Conservation (phyloP, 2,329 filamentous ascomycete species). For the Periconia digitata region DNA sequence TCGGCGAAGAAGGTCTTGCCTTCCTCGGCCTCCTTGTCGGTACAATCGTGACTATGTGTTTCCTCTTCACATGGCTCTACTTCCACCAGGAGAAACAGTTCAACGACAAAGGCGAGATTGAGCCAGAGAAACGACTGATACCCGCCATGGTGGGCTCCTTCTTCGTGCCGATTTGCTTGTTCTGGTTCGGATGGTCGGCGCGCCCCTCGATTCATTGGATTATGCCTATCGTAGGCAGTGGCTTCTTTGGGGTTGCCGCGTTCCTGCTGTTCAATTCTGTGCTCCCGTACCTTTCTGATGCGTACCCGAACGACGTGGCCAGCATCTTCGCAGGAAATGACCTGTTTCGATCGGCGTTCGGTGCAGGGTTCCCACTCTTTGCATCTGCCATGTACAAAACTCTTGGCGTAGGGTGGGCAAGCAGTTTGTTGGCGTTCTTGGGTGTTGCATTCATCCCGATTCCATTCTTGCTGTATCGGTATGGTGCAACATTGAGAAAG, state of each 20-base stretch:
- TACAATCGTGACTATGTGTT: conserved; percentile 17
- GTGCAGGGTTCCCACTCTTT: conserved; percentile 47
- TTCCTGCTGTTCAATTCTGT: conserved; percentile 53
- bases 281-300: conserved; percentile 48
- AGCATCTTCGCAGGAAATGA: conserved; percentile 48
- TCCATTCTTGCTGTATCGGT: conserved; percentile 49
- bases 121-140: conserved; percentile 44
- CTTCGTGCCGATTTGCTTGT: conserved; percentile 45
- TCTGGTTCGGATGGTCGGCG: conserved; percentile 47
- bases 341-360: conserved; percentile 45
- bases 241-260: conserved; percentile 38
- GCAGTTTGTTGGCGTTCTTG: conserved; percentile 35
- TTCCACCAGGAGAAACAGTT: conserved; percentile 28
- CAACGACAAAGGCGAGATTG: conserved; percentile 42
- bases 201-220: conserved; percentile 42
- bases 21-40: conserved; percentile 24
- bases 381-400: conserved; percentile 42
- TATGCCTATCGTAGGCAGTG: conserved; percentile 42
- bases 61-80: conserved; percentile 20
- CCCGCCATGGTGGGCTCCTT: conserved; percentile 41
- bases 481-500: conserved; percentile 44
- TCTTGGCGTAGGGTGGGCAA: conserved; percentile 34
- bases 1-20: conserved; percentile 17
- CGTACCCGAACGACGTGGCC: conserved; percentile 46
- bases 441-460: conserved; percentile 49